Evolutionary conservation across 1,284 basidiomycete species (phyloP).

Genomic region (Pyrrhoderma noxium): DNA sequence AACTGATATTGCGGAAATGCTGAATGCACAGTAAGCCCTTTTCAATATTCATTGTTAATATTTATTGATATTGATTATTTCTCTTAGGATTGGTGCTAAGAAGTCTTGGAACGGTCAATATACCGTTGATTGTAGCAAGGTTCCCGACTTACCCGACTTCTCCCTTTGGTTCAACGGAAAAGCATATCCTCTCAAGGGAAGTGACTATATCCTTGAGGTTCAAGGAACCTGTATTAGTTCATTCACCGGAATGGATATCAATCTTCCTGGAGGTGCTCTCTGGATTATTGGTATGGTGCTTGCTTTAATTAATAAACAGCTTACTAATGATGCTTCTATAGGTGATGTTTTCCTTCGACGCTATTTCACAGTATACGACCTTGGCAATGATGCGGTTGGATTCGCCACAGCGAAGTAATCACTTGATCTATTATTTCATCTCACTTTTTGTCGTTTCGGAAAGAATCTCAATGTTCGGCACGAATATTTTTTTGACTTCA

Average conservation of each 20-base stretch:
- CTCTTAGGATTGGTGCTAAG: slow-evolving; percentile 69
- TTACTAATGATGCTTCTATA: slow-evolving; percentile 25
- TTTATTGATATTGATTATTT: slow-evolving; percentile 16
- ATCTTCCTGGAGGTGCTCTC: slow-evolving; percentile 77
- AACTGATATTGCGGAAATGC: slow-evolving; percentile 93
- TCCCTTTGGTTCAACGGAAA: slow-evolving; percentile 80
- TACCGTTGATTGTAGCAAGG: slow-evolving; percentile 82
- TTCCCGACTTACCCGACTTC: slow-evolving; percentile 81
- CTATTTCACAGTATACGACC: slow-evolving; percentile 94
- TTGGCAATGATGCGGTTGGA: slow-evolving; percentile 79
- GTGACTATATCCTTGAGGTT: slow-evolving; percentile 85
- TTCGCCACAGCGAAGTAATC: slow-evolving; percentile 48
- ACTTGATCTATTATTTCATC: not conserved
- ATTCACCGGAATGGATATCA: slow-evolving; percentile 91
- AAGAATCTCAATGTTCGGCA: slow-evolving; percentile 4
- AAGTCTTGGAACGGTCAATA: slow-evolving; percentile 95
- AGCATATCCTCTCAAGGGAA: slow-evolving; percentile 72
- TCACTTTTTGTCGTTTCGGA: not conserved
- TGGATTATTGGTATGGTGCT: slow-evolving; percentile 84
- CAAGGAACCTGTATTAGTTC: slow-evolving; percentile 91
- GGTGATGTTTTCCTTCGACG: slow-evolving; percentile 83
- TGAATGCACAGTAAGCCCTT: slow-evolving; percentile 74
- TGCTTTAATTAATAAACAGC: slow-evolving; percentile 14
- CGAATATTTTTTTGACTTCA: not conserved
- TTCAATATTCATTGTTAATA: slow-evolving; percentile 12